Base-by-base conservation (phyloP, 495 filamentous ascomycete species). In the Pyrenula aspistea region DNA sequence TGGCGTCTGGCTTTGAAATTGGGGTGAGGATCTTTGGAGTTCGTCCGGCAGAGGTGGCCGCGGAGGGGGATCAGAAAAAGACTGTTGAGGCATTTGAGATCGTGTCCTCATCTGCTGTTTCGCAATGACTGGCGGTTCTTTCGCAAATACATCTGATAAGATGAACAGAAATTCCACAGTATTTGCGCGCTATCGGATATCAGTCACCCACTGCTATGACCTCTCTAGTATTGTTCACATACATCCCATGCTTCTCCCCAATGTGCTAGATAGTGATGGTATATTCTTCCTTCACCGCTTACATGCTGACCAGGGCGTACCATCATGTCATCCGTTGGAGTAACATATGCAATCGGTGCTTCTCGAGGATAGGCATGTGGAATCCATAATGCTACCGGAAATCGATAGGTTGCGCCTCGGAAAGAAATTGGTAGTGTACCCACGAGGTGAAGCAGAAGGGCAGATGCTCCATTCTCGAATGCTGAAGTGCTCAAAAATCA, bases 311-410 rank as follows among this genome's bases (percentile, higher is more conserved):
- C 93, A 3, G 90, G 85, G 22, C 91, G 79, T 22, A 97, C 84
- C 54, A 87, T 71, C 90, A 98, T 96, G 63, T 85, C 88, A 59
- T 86, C 84, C 1, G 87, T 86, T 21, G 94, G 91, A 10, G 83
- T 91, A 49, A 96, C 88, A 68, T 95, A 98, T 55, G 82, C 82
- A 15, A 96, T 77, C 0, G 93, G 93, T 4, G 88, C 74, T 62
- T 95, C 87, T 36, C 80, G 79, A 25, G 93, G 94, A 64, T 98
- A 98, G 24, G 83, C 81, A 62, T 93, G 89, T 1, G 94, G 93
- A n/a, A 98, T 79, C 94, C 94, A 98, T 80, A 97, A 61, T 59
- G 88, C 82, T 55, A 98, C 77, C 10, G 93, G 93, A 58, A 97
- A 96, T 55, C 88, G 83, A 70, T 97, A 98, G 12, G 84, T 87